Evolutionary conservation across 176 grass and related monocot genomes (phyloP), one percentile per base, ranked within the genome.

Genomic region (Zizania latifolia): DNA sequence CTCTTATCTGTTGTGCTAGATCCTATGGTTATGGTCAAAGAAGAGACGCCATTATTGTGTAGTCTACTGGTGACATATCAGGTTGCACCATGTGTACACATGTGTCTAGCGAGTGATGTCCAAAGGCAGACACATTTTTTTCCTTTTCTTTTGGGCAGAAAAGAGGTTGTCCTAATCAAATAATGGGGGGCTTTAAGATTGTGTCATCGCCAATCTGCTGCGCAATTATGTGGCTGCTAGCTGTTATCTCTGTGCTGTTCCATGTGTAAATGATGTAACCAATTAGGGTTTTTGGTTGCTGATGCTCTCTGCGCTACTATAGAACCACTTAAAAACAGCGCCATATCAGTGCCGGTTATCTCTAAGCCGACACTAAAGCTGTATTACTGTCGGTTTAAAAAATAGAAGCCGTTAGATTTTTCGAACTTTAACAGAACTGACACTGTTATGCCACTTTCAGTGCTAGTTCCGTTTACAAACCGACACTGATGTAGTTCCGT

Each of bases 91-190:
- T 16, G 30, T 79, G 76, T 67, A 59, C n/a, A n/a, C n/a, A n/a
- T n/a, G n/a, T n/a, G n/a, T n/a, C n/a, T n/a, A n/a, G n/a, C n/a
- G 34, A 13, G 17, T 4, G 7, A n/a, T 11, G 13, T 66, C 35
- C 72, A 41, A 28, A 30, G 19, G 55, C 23, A 59, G 24, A 17
- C 36, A 67, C 14, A 50, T 8, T 31, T 57, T 57, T 36, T 35
- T 30, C 5, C 22, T 31, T 79, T 44, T 85, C 33, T 44, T 74
- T 57, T 45, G 6, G 14, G 1, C 8, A 4, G 17, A 22, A 37
- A 67, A 85, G 78, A 72, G 59, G 11, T 2, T 61, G 76, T 85
- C 61, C 8, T 23, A 17, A 60, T 85, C 76, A 68, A 85, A 79
- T 85, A 80, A 85, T 85, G 73, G 30, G 7, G 19, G 24, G 16